Conservation (phyloP, 768 basidiomycete genomes). For the Mycena vitilis region DNA sequence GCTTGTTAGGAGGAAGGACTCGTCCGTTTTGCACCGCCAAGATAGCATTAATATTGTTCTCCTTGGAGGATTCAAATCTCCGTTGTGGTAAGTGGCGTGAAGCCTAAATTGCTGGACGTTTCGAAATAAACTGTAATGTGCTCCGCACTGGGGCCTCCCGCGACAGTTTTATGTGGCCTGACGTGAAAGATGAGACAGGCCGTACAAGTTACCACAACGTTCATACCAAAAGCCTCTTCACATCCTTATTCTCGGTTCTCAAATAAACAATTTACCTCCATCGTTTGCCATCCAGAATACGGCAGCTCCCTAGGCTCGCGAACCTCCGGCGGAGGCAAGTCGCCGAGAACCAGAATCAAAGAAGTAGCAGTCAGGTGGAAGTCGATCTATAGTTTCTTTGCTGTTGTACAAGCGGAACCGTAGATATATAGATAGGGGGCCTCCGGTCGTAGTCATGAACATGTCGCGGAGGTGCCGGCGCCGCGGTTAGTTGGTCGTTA, state of each 20-base stretch:
- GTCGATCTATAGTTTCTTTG: conserved; percentile 34
- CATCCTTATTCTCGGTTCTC: neutral
- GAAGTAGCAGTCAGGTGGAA: conserved; percentile 2
- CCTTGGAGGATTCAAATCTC: too few relatives aligned
- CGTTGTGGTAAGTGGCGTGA: neutral
- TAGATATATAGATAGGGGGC: conserved; percentile 35
- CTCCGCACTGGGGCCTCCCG: conserved; percentile 23
- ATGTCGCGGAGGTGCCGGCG: conserved; percentile 6
- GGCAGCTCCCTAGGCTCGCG: neutral
- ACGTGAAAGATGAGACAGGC: neutral
- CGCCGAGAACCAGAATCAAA: conserved; percentile 5
- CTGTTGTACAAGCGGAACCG: conserved; percentile 32
- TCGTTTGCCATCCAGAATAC: neutral
- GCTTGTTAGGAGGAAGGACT: too few relatives aligned
- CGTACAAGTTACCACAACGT: neutral
- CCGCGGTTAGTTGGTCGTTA: conserved; percentile 25
- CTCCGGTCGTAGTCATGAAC: conserved; percentile 13
- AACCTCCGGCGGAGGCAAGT: neutral
- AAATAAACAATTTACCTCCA: too few relatives aligned
- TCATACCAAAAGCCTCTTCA: neutral
- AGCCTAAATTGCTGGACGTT: conserved; percentile 5
- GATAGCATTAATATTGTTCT: too few relatives aligned
- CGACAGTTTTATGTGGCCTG: conserved; percentile 8
- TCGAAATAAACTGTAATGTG: neutral
- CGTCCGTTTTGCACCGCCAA: too few relatives aligned